Evolutionary conservation across 1,284 basidiomycete species (phyloP).

Genomic region (Apiotrichum mycotoxinovorans): DNA sequence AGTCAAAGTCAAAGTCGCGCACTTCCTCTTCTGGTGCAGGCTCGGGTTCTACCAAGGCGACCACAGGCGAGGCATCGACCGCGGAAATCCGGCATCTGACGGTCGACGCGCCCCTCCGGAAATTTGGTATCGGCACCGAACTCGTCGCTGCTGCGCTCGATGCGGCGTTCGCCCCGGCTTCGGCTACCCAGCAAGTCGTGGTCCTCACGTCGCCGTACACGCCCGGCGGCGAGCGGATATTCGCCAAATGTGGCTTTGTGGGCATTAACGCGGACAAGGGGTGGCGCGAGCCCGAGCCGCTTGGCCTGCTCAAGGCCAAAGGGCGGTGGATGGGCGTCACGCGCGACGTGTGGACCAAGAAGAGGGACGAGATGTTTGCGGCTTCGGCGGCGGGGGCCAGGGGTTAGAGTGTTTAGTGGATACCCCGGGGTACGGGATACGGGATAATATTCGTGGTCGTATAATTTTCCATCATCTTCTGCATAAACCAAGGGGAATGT

Average conservation of each 20-base stretch:
- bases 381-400: no score
- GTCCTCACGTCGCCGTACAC: conserved; percentile 58
- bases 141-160: conserved; percentile 60
- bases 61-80: no score
- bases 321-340: conserved; percentile 22
- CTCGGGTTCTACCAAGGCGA: no score
- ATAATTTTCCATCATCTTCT: no score
- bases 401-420: no score
- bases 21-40: background rate
- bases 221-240: conserved; percentile 41
- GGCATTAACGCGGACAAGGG: background rate
- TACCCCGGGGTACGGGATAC: no score
- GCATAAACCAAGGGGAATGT: no score
- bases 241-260: conserved; percentile 57
- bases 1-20: background rate
- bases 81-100: conserved; percentile 73
- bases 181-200: conserved; percentile 41
- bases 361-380: background rate
- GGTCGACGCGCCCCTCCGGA: conserved; percentile 63
- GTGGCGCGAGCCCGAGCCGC: background rate
- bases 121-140: conserved; percentile 61
- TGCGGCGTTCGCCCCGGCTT: conserved; percentile 55
- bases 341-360: conserved; percentile 7
- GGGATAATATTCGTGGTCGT: no score
- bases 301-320: conserved; percentile 18